Conservation (phyloP, 305 asterid genomes). For the Rubia peregrina region DNA sequence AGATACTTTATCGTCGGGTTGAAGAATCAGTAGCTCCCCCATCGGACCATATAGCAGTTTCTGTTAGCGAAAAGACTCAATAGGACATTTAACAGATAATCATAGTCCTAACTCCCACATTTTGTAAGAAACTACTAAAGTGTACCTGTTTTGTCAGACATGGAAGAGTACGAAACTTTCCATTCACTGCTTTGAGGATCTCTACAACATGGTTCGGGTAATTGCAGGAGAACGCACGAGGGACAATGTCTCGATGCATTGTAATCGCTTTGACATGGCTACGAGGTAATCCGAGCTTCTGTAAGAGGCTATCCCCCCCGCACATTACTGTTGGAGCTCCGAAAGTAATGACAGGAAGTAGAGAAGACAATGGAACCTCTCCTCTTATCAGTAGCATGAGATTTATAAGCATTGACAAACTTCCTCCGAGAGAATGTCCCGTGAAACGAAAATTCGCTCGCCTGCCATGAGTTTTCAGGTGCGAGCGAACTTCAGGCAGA, state of each 20-base stretch:
- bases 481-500: constrained; percentile 71
- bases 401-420: constrained; percentile 72
- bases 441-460: constrained; percentile 73
- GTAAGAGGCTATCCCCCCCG: constrained; percentile 78
- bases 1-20: constrained; percentile 72
- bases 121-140: neutral
- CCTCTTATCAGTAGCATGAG: constrained; percentile 79
- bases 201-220: constrained; percentile 86
- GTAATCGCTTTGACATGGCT: constrained; percentile 64
- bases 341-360: constrained; percentile 81
- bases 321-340: constrained; percentile 92
- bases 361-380: constrained; percentile 57
- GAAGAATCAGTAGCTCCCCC: constrained; percentile 85
- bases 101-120: neutral
- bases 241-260: constrained; percentile 96
- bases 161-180: constrained; percentile 69
- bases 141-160: constrained; percentile 78
- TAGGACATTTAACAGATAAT: neutral
- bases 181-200: constrained; percentile 78
- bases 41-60: constrained; percentile 64
- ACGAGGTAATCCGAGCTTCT: constrained; percentile 58
- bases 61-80: neutral
- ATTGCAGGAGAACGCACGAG: constrained; percentile 90
- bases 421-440: constrained; percentile 95
- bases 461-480: constrained; percentile 48